Evolutionary conservation across 2,329 filamentous ascomycete species (phyloP).

Genomic region (Fonsecaea pugnacius): DNA sequence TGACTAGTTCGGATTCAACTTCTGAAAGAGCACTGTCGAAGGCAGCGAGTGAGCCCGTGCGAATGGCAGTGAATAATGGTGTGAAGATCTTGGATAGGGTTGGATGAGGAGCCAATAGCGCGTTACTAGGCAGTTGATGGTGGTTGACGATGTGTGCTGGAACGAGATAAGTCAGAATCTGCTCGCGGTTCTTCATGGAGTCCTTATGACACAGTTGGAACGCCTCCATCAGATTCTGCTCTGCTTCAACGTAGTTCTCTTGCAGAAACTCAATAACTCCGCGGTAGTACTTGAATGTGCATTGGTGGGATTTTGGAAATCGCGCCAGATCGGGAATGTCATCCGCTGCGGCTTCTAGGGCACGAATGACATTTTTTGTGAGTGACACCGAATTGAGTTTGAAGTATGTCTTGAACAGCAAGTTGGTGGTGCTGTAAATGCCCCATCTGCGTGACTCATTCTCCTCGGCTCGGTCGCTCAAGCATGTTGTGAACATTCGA

Average conservation of each 20-base stretch:
- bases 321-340: slow-evolving; percentile 80
- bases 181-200: slow-evolving; percentile 80
- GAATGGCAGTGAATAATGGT: slow-evolving; percentile 78
- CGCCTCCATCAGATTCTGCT: slow-evolving; percentile 77
- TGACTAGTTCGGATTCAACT: slow-evolving; percentile 91
- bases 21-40: slow-evolving; percentile 82
- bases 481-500: slow-evolving; percentile 85
- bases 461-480: slow-evolving; percentile 69
- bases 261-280: slow-evolving; percentile 93
- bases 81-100: slow-evolving; percentile 76
- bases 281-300: slow-evolving; percentile 95
- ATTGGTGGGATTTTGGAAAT: slow-evolving; percentile 87
- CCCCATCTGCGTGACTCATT: slow-evolving; percentile 97
- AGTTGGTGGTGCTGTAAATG: slow-evolving; percentile 90
- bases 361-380: slow-evolving; percentile 85
- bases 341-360: slow-evolving; percentile 72
- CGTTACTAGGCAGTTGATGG: slow-evolving; percentile 76
- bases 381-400: slow-evolving; percentile 86
- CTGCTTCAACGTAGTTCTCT: slow-evolving; percentile 86
- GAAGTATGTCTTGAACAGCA: slow-evolving; percentile 98
- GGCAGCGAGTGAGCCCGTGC: slow-evolving; percentile 75
- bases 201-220: slow-evolving; percentile 78
- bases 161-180: slow-evolving; percentile 90
- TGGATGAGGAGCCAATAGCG: slow-evolving; percentile 75
- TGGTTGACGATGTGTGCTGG: slow-evolving; percentile 89